Conservation (phyloP, 2,329 filamentous ascomycete species). For the Cucurbitaria berberidis region DNA sequence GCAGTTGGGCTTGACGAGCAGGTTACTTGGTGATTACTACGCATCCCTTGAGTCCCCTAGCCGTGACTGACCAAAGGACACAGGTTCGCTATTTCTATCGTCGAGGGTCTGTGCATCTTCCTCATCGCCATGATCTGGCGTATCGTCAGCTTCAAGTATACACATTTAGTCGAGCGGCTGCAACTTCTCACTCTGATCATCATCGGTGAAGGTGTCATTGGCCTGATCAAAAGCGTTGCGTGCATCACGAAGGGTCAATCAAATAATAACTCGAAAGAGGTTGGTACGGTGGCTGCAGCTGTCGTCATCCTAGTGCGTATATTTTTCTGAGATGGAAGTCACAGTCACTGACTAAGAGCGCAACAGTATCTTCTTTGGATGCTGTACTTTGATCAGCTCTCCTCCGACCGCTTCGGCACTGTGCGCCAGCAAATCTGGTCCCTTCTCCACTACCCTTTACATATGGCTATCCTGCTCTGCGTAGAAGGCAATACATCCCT, state of each 20-base stretch:
- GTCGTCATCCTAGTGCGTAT: constrained; percentile 21
- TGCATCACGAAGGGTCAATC: constrained; percentile 30
- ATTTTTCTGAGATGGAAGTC: not conserved
- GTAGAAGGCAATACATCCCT: constrained; percentile 58
- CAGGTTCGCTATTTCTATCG: constrained; percentile 27
- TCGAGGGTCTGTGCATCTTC: constrained; percentile 29
- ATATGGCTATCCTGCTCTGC: constrained; percentile 65
- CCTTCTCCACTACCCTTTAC: constrained; percentile 64
- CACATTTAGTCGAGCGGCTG: constrained; percentile 66
- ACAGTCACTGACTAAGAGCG: not conserved
- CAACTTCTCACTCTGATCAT: constrained; percentile 67
- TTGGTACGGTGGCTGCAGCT: constrained; percentile 28
- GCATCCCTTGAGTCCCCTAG: not conserved
- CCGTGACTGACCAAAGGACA: not conserved
- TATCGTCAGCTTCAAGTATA: constrained; percentile 63
- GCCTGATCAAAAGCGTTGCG: constrained; percentile 53
- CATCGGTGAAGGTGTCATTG: constrained; percentile 67
- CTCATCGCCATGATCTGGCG: constrained; percentile 49
- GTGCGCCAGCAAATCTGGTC: constrained; percentile 64
- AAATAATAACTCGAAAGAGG: constrained; percentile 24
- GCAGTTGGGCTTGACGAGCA: constrained; percentile 21
- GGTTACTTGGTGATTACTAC: constrained; percentile 19
- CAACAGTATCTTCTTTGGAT: constrained; percentile 62
- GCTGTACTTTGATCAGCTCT: constrained; percentile 63
- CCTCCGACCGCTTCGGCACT: constrained; percentile 53